These are phyloP conservation scores for Cicer judaicum DNA, from an alignment of 306 rosid species.

Conservation along the genomic window DNA sequence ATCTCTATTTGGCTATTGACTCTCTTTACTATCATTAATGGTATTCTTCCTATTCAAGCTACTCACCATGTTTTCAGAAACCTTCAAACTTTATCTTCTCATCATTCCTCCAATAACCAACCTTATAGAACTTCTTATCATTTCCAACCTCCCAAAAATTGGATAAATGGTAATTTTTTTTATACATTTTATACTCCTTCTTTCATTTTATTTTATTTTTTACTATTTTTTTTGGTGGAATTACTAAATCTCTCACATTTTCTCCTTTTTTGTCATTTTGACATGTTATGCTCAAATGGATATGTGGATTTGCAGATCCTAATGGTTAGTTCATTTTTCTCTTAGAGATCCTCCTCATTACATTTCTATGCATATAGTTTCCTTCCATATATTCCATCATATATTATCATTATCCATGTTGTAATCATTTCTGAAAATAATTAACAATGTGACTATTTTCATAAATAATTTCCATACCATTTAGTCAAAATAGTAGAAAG, in stretches of 20 bases:
- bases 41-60: constrained; percentile 57
- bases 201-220: background rate
- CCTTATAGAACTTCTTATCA: constrained; percentile 91
- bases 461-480: constrained; percentile 2
- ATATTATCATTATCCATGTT: background rate
- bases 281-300: constrained; percentile 48
- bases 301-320: constrained; percentile 65
- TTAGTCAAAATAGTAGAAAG: constrained; percentile 33
- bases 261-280: constrained; percentile 38
- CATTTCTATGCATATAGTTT: background rate
- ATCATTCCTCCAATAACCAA: constrained; percentile 48
- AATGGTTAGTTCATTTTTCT: constrained; percentile 65
- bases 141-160: constrained; percentile 88
- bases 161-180: constrained; percentile 77
- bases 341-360: background rate
- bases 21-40: constrained; percentile 44
- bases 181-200: background rate
- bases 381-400: background rate
- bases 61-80: constrained; percentile 54
- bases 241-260: constrained; percentile 52
- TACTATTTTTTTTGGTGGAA: constrained; percentile 1
- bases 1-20: constrained; percentile 43
- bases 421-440: background rate
- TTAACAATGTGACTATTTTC: background rate
- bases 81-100: constrained; percentile 45